Percentiles rank a stretch among this genome's conserved stretches.
Evolutionary conservation across 108 stramenopile species (phyloP).

Genomic region (Fistulifera solaris): DNA sequence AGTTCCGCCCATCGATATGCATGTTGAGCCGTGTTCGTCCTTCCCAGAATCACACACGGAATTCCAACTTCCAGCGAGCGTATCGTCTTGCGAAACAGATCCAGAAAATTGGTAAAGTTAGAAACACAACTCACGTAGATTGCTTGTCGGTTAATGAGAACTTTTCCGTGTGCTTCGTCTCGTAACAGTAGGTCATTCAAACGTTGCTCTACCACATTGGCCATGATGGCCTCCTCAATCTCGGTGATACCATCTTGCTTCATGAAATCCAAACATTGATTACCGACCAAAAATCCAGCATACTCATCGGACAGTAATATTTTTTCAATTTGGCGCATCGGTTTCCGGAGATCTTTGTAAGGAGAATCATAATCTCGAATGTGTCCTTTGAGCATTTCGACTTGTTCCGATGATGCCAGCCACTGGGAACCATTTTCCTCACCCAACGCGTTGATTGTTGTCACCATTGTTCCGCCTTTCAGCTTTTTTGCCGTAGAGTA

Average conservation of each 20-base stretch:
- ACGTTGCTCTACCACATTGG: slow-evolving; percentile 67
- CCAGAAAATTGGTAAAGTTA: slow-evolving; percentile 85
- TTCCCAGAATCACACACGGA: slow-evolving; percentile 62
- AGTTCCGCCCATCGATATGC: slow-evolving; percentile 70
- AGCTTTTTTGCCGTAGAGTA: slow-evolving; percentile 55
- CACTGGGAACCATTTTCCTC: slow-evolving; percentile 60
- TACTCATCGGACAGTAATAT: slow-evolving; percentile 41
- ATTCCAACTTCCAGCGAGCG: slow-evolving; percentile 70
- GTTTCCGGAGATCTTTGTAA: slow-evolving; percentile 42
- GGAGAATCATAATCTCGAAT: slow-evolving; percentile 45
- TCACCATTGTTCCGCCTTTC: slow-evolving; percentile 9
- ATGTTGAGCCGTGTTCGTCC: slow-evolving; percentile 70
- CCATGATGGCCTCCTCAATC: slow-evolving; percentile 76
- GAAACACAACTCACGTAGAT: slow-evolving; percentile 67
- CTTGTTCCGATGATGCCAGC: slow-evolving; percentile 50
- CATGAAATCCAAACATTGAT: slow-evolving; percentile 73
- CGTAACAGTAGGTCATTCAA: slow-evolving; percentile 65
- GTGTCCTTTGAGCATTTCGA: slow-evolving; percentile 46
- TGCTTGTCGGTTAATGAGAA: slow-evolving; percentile 43
- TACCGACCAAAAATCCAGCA: slow-evolving; percentile 67
- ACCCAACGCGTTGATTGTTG: slow-evolving; percentile 54
- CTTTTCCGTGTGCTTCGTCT: slow-evolving; percentile 43
- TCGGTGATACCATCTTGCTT: slow-evolving; percentile 88
- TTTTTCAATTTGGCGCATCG: slow-evolving; percentile 56
- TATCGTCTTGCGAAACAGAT: slow-evolving; percentile 77